These are phyloP conservation scores for Suhomyces chickasaworum DNA, from an alignment of 1,139 yeast species.

Conservation along the genomic window DNA sequence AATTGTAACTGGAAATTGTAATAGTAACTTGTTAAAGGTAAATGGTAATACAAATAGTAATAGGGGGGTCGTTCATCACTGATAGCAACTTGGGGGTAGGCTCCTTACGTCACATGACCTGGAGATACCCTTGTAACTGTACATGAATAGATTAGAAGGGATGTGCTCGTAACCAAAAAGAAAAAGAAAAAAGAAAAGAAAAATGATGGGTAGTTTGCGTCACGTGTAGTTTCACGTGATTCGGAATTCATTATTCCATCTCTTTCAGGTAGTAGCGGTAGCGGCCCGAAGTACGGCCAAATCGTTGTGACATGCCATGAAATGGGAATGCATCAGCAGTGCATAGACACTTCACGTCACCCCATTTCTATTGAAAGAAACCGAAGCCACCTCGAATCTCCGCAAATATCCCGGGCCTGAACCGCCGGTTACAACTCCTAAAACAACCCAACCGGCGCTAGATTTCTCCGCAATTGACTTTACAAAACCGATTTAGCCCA, in stretches of 20 bases:
- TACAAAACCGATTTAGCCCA: not conserved
- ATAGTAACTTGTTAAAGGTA: too few relatives aligned
- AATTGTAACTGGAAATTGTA: too few relatives aligned
- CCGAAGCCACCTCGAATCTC: not conserved
- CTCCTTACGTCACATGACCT: not conserved
- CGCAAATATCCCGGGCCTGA: not conserved
- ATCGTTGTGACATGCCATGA: too few relatives aligned
- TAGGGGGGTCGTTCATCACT: not conserved
- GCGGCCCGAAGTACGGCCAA: too few relatives aligned
- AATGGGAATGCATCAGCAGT: too few relatives aligned
- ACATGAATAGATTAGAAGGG: not conserved
- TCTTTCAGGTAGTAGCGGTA: too few relatives aligned
- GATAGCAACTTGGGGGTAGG: not conserved
- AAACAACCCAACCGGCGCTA: not conserved
- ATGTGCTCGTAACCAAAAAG: too few relatives aligned
- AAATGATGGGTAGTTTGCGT: too few relatives aligned
- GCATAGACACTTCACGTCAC: not conserved
- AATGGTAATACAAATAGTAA: not conserved
- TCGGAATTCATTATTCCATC: too few relatives aligned
- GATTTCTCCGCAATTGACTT: not conserved
- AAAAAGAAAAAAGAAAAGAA: too few relatives aligned
- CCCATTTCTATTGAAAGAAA: not conserved
- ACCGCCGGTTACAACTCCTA: not conserved
- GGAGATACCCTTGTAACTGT: not conserved
- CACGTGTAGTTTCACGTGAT: too few relatives aligned